Percentiles rank a stretch among this genome's conserved stretches.
Conservation (phyloP, 202 grass and related monocot genomes). For the Hordeum pubiflorum region DNA sequence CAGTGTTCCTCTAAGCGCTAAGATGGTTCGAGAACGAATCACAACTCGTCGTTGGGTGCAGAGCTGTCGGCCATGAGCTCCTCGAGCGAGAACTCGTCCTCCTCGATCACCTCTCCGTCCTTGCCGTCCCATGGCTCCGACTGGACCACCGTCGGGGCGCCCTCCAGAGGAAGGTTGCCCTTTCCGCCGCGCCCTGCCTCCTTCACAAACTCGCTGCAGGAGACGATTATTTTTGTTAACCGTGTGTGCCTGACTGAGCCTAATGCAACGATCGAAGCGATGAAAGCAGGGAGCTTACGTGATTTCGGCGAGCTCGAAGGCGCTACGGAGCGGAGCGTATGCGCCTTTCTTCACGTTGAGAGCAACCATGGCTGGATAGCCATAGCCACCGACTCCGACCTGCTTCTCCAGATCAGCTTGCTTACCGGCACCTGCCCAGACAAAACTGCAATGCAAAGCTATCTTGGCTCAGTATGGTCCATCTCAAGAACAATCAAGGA, state of each 20-base stretch:
- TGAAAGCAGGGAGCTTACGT: conserved; percentile 41
- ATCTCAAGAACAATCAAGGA: neutral
- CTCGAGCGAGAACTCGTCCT: conserved; percentile 95
- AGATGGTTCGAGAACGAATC: conserved; percentile 13
- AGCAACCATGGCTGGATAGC: conserved; percentile 94
- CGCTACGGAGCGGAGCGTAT: conserved; percentile 75
- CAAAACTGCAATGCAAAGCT: conserved; percentile 49
- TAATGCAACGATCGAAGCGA: neutral
- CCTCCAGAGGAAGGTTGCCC: conserved; percentile 79
- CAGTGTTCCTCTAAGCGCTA: conserved; percentile 22
- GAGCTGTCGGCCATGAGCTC: conserved; percentile 73
- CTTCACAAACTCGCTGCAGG: conserved; percentile 80
- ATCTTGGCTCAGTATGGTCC: conserved; percentile 11
- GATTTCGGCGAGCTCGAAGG: conserved; percentile 73
- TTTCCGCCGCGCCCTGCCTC: conserved; percentile 82
- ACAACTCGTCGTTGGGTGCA: conserved; percentile 72
- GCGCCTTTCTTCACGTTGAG: conserved; percentile 87
- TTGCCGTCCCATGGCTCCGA: conserved; percentile 94
- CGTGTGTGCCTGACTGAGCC: neutral
- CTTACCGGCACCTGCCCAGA: conserved; percentile 82
- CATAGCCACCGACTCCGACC: conserved; percentile 92
- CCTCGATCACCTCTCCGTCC: conserved; percentile 76
- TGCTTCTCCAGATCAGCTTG: conserved; percentile 79
- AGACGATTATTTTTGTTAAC: neutral
- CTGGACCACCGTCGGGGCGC: conserved; percentile 39